Percentiles rank a stretch among this genome's conserved stretches.
These are phyloP conservation scores for Exophiala sp. DNA, from an alignment of 2,329 filamentous ascomycete species.

Conservation along the genomic window DNA sequence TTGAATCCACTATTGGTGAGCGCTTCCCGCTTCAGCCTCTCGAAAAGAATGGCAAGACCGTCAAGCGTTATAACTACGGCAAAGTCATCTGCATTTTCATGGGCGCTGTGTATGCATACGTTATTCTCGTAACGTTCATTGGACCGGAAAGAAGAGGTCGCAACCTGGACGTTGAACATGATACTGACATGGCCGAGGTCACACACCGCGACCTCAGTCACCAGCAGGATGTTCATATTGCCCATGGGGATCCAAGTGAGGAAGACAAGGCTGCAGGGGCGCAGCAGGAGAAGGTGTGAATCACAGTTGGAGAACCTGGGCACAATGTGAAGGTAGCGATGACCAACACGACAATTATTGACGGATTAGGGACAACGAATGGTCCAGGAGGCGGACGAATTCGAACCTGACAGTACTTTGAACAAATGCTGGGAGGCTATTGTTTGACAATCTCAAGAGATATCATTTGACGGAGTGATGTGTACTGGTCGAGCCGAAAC, in stretches of 20 bases:
- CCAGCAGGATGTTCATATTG: constrained; percentile 9
- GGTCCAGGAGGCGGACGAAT: too few relatives aligned
- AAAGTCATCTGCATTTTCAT: constrained; percentile 88
- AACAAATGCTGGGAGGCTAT: too few relatives aligned
- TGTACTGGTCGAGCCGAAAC: too few relatives aligned
- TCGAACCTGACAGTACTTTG: too few relatives aligned
- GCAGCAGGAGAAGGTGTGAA: constrained; percentile 18
- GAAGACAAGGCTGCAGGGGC: constrained; percentile 21
- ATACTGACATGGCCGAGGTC: constrained; percentile 43
- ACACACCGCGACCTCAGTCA: constrained; percentile 23
- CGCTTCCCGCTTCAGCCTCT: constrained; percentile 60
- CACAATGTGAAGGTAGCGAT: too few relatives aligned
- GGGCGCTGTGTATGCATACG: constrained; percentile 67
- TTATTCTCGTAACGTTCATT: constrained; percentile 46
- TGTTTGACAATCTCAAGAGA: too few relatives aligned
- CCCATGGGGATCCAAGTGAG: constrained; percentile 15
- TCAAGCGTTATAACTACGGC: constrained; percentile 63
- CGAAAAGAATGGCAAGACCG: constrained; percentile 38
- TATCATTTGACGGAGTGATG: too few relatives aligned
- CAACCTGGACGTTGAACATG: constrained; percentile 44
- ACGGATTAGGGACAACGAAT: too few relatives aligned
- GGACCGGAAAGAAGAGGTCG: constrained; percentile 47
- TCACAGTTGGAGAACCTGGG: too few relatives aligned
- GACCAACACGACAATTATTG: too few relatives aligned
- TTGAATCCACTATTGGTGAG: constrained; percentile 69